These are phyloP conservation scores for Gossypium longicalyx DNA, from an alignment of 345 rosid species.

Conservation along the genomic window DNA sequence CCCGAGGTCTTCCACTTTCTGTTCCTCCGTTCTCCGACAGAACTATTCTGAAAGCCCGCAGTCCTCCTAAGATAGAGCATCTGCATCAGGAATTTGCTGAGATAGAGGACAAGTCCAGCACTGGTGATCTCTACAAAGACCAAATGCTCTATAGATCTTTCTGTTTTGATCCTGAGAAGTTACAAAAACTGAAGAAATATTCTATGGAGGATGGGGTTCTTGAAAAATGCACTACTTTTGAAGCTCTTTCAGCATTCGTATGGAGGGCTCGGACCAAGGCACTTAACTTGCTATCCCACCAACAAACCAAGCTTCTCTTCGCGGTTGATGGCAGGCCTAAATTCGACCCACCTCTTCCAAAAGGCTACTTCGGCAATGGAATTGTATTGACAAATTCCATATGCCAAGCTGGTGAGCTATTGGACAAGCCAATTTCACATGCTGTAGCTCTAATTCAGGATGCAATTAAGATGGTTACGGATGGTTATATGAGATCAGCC, in stretches of 20 bases:
- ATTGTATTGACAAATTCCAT: constrained; percentile 69
- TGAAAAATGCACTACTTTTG: constrained; percentile 60
- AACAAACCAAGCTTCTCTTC: constrained; percentile 73
- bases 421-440: constrained; percentile 51
- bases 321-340: constrained; percentile 88
- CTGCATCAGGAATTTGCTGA: constrained; percentile 67
- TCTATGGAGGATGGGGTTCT: constrained; percentile 53
- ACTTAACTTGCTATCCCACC: constrained; percentile 52
- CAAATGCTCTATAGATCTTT: constrained; percentile 60
- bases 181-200: constrained; percentile 51
- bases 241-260: constrained; percentile 76
- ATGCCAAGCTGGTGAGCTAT: constrained; percentile 61
- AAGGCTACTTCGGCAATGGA: constrained; percentile 88
- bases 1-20: constrained; percentile 58
- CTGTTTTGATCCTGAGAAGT: constrained; percentile 65
- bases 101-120: constrained; percentile 50
- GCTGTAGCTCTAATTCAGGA: constrained; percentile 61
- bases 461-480: constrained; percentile 70
- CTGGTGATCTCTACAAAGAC: constrained; percentile 38
- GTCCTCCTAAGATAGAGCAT: constrained; percentile 48
- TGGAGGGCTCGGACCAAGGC: constrained; percentile 86
- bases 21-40: constrained; percentile 59
- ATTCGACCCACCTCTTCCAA: constrained; percentile 70
- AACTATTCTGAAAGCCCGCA: constrained; percentile 47
- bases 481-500: constrained; percentile 89